Evolutionary conservation across 371 early-diverging fungal species (phyloP), one percentile per base, ranked within the genome.

Genomic region (Mucor irregularis): DNA sequence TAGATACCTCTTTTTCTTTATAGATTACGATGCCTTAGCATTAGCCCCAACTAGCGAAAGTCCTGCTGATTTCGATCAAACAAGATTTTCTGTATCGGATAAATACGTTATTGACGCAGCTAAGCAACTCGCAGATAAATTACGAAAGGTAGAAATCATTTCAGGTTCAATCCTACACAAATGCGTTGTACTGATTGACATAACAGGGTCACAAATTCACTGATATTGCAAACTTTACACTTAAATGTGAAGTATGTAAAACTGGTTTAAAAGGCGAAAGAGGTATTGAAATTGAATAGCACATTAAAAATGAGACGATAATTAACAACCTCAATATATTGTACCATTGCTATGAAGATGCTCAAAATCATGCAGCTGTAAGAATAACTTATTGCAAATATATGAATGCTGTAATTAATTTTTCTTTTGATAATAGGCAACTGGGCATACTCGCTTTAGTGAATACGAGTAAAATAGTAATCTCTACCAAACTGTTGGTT

Each of bases 11-110:
- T 34, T 9, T 17, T 14, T 5, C 29, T 22, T 37, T 17, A 14
- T 56, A 84, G 83, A 85, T 57, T 85, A 85, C 48, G 85, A 85
- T 56, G 85, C 82, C 0, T 37, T 85, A 8, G 85, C 80, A 6
- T 52, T 85, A 19, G 58, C 82, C 3, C 85, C 83, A 5, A 63
- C 59, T 3, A 24, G 31, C 8, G 75, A 71, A 29, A 61, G 74
- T 14, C 78, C 80, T 4, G 24, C 59, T 5, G 82, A 76, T 3
- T 85, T 82, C 44, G 85, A 85, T 53, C 81, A 82, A 45, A 82
- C 83, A 0, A 62, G 73, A 38, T 83, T 85, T 48, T 56, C 79
- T 26, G 44, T 51, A 13, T 10, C 19, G 8, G 70, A 69, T 26
- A 68, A 76, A 0, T 52, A 53, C 17, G 44, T 80, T 16, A 44